Percentiles rank a stretch among this genome's conserved stretches.
Conservation (phyloP, 768 basidiomycete genomes). For the Hemileccinum impolitum region DNA sequence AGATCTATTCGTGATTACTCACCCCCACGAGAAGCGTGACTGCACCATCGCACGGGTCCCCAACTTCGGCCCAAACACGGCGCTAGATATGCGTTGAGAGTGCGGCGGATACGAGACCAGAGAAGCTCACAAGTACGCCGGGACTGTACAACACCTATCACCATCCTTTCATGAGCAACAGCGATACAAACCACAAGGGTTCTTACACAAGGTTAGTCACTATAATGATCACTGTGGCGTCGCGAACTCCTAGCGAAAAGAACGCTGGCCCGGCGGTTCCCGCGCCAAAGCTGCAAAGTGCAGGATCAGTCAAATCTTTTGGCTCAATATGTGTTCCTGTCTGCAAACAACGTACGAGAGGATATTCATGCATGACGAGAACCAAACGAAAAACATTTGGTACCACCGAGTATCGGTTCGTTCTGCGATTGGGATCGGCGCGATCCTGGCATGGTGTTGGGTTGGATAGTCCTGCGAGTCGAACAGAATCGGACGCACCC, state of each 20-base stretch:
- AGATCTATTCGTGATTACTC: slow-evolving; percentile 15
- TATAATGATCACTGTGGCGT: slow-evolving; percentile 39
- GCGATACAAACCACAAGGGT: background rate
- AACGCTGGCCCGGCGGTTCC: slow-evolving; percentile 50
- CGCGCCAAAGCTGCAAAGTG: slow-evolving; percentile 40
- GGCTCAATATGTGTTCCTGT: no score
- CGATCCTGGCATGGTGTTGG: slow-evolving; percentile 28
- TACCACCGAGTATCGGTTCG: slow-evolving; percentile 41
- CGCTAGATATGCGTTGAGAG: slow-evolving; percentile 27
- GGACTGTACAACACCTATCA: slow-evolving; percentile 32
- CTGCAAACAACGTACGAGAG: slow-evolving; percentile 32
- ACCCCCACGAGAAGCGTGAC: slow-evolving; percentile 53
- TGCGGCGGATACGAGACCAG: background rate
- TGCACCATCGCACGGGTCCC: slow-evolving; percentile 60
- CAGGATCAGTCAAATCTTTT: background rate
- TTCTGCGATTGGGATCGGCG: slow-evolving; percentile 35
- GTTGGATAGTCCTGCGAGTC: background rate
- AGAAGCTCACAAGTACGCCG: slow-evolving; percentile 36
- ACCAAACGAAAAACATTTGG: slow-evolving; percentile 52
- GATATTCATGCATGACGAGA: slow-evolving; percentile 45
- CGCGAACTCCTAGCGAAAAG: slow-evolving; percentile 44
- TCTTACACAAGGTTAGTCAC: slow-evolving; percentile 45
- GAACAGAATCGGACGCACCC: slow-evolving; percentile 28
- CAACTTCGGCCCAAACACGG: slow-evolving; percentile 51
- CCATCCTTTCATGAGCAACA: slow-evolving; percentile 1